Percentiles rank a stretch among this genome's conserved stretches.
Conservation (phyloP, 805 yeast genomes). For the Zygosaccharomyces kombuchaensis region DNA sequence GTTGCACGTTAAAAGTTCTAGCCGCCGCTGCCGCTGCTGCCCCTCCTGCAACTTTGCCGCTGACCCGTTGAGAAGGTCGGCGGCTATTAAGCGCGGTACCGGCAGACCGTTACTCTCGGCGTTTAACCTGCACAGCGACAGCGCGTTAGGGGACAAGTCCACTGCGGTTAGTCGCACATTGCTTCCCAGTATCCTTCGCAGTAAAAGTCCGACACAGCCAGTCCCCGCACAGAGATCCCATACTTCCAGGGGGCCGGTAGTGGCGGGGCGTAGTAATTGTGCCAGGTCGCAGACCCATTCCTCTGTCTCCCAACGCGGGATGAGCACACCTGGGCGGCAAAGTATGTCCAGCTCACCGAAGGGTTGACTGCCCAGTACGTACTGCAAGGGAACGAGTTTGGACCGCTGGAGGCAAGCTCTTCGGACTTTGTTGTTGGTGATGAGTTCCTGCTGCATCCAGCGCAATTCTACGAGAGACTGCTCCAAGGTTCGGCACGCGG, state of each 20-base stretch:
- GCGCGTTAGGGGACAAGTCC: slow-evolving; percentile 55
- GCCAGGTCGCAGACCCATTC: slow-evolving; percentile 60
- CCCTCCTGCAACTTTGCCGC: background rate
- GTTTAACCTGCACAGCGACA: slow-evolving; percentile 35
- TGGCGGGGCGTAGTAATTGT: background rate
- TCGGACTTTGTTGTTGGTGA: background rate
- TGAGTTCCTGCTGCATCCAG: slow-evolving; percentile 26
- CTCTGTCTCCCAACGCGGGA: slow-evolving; percentile 95
- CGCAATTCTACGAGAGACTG: slow-evolving; percentile 24
- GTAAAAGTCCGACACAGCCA: slow-evolving; percentile 72
- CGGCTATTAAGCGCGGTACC: slow-evolving; percentile 2
- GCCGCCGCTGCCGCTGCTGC: slow-evolving; percentile 2
- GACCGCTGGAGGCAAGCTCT: slow-evolving; percentile 53
- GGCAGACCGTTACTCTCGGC: slow-evolving; percentile 2
- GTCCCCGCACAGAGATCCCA: slow-evolving; percentile 83
- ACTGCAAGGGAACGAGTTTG: slow-evolving; percentile 68
- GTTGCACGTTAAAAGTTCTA: slow-evolving; percentile 68
- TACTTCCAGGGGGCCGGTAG: slow-evolving; percentile 21
- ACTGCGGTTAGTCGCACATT: slow-evolving; percentile 39
- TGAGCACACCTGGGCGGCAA: slow-evolving; percentile 65
- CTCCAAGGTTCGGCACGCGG: slow-evolving; percentile 26
- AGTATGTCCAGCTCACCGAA: slow-evolving; percentile 63
- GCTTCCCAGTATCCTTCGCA: slow-evolving; percentile 35
- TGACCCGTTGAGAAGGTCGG: slow-evolving; percentile 5
- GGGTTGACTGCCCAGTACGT: slow-evolving; percentile 81